Base-by-base conservation (phyloP, 352 stramenopile genomes). In the Phytopythium ostracodes region DNA sequence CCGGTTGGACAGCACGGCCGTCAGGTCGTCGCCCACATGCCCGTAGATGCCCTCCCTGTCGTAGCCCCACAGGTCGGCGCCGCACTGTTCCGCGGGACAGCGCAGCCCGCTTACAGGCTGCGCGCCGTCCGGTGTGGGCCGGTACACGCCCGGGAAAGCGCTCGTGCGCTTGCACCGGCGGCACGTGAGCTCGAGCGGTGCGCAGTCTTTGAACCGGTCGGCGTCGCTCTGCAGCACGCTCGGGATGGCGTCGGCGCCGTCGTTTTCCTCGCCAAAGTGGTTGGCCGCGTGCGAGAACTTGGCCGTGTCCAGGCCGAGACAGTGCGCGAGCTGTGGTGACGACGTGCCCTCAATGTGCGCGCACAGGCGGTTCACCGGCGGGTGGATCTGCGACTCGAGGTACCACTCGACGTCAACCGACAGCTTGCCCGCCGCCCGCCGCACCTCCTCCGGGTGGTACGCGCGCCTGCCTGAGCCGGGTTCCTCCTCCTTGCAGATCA, bases 271-370 rank as follows among this genome's bases (percentile, higher is more conserved):
- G 18, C 77, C 77, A 63, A 87, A 74, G 62, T 89, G 81, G 53
- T 89, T 87, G 4, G 76, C 67, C 27, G 87, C 73, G 60, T 94
- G 77, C 22, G 86, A 96, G 60, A 98, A 99, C 59, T 98, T 98
- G 17, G 79, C 79, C 24, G 93, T 91, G 68, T 99, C 97, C 9
- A 99, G 78, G 17, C 98, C 97, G 15, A 99, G 82, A 60, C 96
- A 98, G 59, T 98, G 83, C 40, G 97, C 97, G 25, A 99, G 72
- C 47, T 98, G 92, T 12, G 89, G 84, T 27, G 89, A 92, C 31
- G 91, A 97, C 4, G 94, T 99, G 64, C 96, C 97, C 75, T 99
- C 96, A 70, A 99, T 99, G 52, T 98, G 97, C 62, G 98, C 97
- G 59, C 97, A 99, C 62, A 99, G 76, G 73, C 98, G 97, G 64